Base-by-base conservation (phyloP, 1,284 basidiomycete genomes). In the Cutaneotrichosporon arboriforme region DNA sequence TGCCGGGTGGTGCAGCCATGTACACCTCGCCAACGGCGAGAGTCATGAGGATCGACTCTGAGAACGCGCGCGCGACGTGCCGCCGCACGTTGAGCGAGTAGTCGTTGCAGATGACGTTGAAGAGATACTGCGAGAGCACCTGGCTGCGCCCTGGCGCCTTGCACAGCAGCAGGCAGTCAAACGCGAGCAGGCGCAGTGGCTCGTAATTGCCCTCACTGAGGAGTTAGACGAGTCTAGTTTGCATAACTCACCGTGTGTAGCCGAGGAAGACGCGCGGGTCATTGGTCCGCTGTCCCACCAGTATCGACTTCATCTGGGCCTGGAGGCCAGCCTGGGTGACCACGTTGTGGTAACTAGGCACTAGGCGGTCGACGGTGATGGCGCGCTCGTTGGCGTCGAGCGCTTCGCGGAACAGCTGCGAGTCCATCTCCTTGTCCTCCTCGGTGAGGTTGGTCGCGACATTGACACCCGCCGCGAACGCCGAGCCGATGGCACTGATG, bases 261-360 rank as follows among this genome's bases (percentile, higher is more conserved):
- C 85, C 83, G 65, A 98, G 85, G 76, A 94, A 94, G 17, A 86
- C 77, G 53, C 84, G 81, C 23, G 88, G 80, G 64, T 94, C 88
- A 57, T 86, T 86, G 1, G 89, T 86, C 49, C 90, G 81, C 48
- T 96, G 81, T 65, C 85, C 85, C 0, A 88, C 86, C 53, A 89
- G 77, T 55, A 84, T 86, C 54, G 91, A 77, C 58, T 90, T 82
- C 67, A 91, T 79, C 67, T 90, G 84, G 65, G 90, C 91, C 81
- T 93, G 88, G 47, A 97, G 77, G 4, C 85, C 85, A 26, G 94
- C 90, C 50, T 91, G 81, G 0, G 93, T 93, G 37, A 98, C 86
- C 21, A 92, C 84, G 67, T 98, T 98, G 67, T 97, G 91, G 56
- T 85, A 86, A 4, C 93, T 96, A 3, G 96, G 90, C 51, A 98